These are phyloP conservation scores for Sporothrix pallida DNA, from an alignment of 2,329 filamentous ascomycete species.

Conservation along the genomic window DNA sequence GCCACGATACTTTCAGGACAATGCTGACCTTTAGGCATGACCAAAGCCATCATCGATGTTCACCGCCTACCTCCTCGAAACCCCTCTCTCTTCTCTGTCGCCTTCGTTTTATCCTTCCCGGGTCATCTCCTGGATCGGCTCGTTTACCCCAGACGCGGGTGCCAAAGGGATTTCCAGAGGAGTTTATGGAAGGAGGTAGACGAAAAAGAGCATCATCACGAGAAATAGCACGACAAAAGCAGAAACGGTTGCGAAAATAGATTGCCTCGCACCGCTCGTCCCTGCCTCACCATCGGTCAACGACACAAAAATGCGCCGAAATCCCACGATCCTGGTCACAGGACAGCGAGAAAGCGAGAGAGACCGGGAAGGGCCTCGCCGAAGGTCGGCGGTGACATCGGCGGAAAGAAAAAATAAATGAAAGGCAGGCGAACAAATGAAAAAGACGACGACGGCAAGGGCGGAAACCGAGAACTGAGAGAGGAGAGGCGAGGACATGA, in stretches of 20 bases:
- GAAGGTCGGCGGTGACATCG: constrained; percentile 6
- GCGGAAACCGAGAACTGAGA: background rate
- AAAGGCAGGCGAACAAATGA: background rate
- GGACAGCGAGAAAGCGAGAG: background rate
- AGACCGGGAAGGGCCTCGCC: background rate
- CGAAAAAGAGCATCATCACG: too few relatives aligned
- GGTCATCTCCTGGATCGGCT: background rate
- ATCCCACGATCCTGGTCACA: constrained; percentile 21
- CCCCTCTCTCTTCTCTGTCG: background rate
- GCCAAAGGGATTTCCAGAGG: background rate
- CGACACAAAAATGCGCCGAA: background rate
- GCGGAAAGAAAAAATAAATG: constrained; percentile 20
- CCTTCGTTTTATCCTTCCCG: background rate
- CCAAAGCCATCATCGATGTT: background rate
- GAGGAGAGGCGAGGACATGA: too few relatives aligned
- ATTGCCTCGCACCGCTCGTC: background rate
- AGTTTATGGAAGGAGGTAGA: background rate
- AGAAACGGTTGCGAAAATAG: background rate
- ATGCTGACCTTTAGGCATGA: background rate
- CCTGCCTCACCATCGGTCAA: background rate
- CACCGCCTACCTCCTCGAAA: background rate
- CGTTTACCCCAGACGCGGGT: background rate
- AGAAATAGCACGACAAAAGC: background rate
- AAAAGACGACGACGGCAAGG: background rate
- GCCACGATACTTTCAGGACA: too few relatives aligned